Conservation (phyloP, 1,139 yeast genomes). For the Candida dubliniensis region DNA sequence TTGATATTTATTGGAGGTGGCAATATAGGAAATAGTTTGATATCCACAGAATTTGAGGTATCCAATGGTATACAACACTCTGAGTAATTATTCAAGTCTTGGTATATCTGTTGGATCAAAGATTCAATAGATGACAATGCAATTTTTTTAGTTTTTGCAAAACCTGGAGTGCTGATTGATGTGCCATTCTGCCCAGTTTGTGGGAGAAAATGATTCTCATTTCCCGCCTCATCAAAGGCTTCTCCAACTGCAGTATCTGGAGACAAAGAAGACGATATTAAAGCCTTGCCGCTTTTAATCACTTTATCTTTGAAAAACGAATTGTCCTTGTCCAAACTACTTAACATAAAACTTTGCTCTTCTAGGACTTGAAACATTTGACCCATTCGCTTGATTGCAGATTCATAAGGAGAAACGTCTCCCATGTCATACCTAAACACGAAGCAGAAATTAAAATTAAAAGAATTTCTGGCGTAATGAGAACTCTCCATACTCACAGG, state of each 20-base stretch:
- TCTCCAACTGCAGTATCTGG: background rate
- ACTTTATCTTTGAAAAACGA: conserved; percentile 33
- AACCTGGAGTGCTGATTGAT: conserved; percentile 36
- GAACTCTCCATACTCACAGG: conserved; percentile 81
- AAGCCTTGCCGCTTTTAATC: conserved; percentile 1
- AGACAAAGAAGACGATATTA: background rate
- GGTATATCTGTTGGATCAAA: conserved; percentile 82
- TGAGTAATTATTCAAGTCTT: conserved; percentile 89
- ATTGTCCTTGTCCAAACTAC: conserved; percentile 46
- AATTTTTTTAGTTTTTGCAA: conserved; percentile 41
- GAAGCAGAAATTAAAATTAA: conserved; percentile 89
- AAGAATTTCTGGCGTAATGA: conserved; percentile 84
- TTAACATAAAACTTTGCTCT: conserved; percentile 79
- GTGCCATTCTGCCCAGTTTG: conserved; percentile 5
- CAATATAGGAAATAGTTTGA: conserved; percentile 82
- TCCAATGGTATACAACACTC: conserved; percentile 96
- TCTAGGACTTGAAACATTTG: conserved; percentile 88
- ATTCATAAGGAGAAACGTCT: conserved; percentile 83
- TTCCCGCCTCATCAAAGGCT: background rate
- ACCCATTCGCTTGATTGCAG: conserved; percentile 81
- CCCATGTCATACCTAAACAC: conserved; percentile 76
- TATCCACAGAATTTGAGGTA: conserved; percentile 85
- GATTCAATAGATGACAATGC: conserved; percentile 68
- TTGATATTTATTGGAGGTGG: conserved; percentile 80
- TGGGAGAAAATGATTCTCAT: background rate